Conservation (phyloP, 176 grass and related monocot genomes). For the Phyllostachys edulis region DNA sequence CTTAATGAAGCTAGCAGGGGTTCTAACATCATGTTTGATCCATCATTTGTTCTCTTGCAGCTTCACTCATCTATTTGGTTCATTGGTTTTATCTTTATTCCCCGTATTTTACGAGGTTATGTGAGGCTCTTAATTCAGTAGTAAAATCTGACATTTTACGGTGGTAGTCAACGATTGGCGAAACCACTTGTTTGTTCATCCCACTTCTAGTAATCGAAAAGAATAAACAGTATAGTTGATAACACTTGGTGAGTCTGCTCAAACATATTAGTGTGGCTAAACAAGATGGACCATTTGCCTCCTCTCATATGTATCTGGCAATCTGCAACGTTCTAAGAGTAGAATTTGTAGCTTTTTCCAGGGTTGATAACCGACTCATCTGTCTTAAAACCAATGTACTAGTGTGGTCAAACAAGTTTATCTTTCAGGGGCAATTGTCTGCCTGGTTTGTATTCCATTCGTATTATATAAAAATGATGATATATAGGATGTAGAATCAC, state of each 20-base stretch:
- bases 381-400: not conserved
- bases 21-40: not conserved
- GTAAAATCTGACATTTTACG: not conserved
- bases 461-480: not conserved
- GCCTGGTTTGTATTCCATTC: not conserved
- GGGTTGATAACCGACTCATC: not conserved
- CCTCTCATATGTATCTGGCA: not conserved
- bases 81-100: not conserved
- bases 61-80: not conserved
- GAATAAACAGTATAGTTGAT: not conserved
- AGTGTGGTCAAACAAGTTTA: not conserved
- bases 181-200: not conserved
- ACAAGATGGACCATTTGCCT: not conserved
- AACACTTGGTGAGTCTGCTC: not conserved
- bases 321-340: not conserved
- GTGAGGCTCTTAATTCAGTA: not conserved
- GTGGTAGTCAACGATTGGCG: not conserved
- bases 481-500: not conserved
- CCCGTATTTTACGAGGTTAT: not conserved
- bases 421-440: not conserved
- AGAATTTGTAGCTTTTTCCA: not conserved
- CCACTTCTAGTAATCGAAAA: not conserved
- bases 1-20: not conserved
- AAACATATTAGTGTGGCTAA: not conserved
- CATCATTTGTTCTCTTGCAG: not conserved